Evolutionary conservation across 1,284 basidiomycete genomes (phyloP).

Genomic region (Leccinum idahoense): DNA sequence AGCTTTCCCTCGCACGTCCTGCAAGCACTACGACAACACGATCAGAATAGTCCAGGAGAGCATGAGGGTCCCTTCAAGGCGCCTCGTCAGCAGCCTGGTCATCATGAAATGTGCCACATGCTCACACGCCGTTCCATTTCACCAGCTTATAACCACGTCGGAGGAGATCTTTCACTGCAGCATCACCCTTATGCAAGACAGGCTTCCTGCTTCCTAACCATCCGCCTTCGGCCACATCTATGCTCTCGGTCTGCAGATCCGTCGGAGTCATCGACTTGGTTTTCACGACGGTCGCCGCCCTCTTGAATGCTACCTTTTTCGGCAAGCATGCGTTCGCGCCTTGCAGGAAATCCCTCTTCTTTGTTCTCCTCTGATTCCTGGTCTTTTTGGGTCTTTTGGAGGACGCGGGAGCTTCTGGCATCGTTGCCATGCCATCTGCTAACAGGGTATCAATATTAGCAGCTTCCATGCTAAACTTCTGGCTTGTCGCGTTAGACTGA

Average conservation of each 20-base stretch:
- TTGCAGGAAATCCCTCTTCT: not conserved
- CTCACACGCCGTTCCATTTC: not conserved
- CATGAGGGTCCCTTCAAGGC: not conserved
- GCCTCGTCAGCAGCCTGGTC: not conserved
- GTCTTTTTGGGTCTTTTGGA: too few relatives aligned
- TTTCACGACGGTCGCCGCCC: not conserved
- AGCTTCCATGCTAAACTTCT: too few relatives aligned
- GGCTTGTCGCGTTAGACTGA: too few relatives aligned
- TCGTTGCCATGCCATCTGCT: too few relatives aligned
- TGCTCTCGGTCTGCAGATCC: not conserved
- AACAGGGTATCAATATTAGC: too few relatives aligned
- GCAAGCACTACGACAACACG: not conserved
- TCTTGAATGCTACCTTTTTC: not conserved
- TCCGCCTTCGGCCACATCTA: not conserved
- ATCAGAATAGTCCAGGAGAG: not conserved
- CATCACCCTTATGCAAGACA: not conserved
- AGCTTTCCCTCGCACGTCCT: not conserved
- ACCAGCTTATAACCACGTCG: not conserved
- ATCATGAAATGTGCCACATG: not conserved
- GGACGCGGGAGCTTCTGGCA: too few relatives aligned
- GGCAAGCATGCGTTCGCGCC: too few relatives aligned
- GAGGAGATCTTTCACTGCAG: not conserved
- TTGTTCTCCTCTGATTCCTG: not conserved
- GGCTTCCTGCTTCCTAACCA: not conserved
- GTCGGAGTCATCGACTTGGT: not conserved